Percentiles rank a stretch among this genome's conserved stretches.
Evolutionary conservation across 768 basidiomycete genomes (phyloP).

Genomic region (Lactarius sanguifluus): DNA sequence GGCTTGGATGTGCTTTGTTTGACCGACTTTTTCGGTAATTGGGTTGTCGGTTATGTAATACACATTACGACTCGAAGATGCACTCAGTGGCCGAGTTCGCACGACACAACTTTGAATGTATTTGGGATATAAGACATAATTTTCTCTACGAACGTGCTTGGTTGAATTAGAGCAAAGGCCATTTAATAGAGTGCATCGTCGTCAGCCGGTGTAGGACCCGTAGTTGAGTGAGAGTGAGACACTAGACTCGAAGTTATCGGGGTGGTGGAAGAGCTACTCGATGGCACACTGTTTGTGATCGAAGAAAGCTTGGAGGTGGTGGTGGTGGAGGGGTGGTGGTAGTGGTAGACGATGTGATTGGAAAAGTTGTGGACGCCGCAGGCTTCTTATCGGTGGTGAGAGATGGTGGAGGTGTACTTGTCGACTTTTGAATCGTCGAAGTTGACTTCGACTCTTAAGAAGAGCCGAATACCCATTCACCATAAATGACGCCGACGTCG

Average conservation of each 20-base stretch:
- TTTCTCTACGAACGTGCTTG: neutral
- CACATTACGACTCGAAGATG: too few species aligned
- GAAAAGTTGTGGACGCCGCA: neutral
- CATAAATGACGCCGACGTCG: slow-evolving; percentile 47
- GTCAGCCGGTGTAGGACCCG: neutral
- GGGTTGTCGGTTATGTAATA: neutral
- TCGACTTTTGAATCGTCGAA: neutral
- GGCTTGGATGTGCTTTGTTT: neutral
- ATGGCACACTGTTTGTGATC: neutral
- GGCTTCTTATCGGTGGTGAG: neutral
- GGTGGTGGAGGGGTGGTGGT: neutral
- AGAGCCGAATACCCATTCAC: slow-evolving; percentile 46
- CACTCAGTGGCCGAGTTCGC: too few species aligned
- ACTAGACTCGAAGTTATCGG: neutral
- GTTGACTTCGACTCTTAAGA: neutral
- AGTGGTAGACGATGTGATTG: neutral
- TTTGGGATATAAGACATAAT: neutral
- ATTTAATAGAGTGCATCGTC: neutral
- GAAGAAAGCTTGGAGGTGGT: neutral
- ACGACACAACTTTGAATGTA: neutral
- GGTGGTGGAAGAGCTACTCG: neutral
- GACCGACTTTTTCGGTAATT: neutral
- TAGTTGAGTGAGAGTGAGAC: too few species aligned
- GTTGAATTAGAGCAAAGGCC: neutral
- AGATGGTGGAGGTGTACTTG: neutral